Percentiles rank a stretch among this genome's conserved stretches.
Evolutionary conservation across 148 eudicot species (phyloP).

Genomic region (Fagopyrum esculentum): DNA sequence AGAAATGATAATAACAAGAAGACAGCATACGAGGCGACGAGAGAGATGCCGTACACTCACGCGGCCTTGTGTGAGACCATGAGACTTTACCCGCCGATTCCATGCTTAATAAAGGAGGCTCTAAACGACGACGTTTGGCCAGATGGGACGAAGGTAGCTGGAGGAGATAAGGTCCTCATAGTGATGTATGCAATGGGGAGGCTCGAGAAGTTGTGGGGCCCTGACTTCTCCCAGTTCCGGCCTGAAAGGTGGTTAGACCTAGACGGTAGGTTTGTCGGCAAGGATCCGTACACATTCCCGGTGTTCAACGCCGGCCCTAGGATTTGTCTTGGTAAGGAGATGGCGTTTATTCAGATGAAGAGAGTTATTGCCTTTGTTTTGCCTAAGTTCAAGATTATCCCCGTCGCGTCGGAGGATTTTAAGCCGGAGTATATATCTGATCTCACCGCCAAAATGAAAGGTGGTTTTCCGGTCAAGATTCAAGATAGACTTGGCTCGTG

Average conservation of each 20-base stretch:
- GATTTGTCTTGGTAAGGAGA: slow-evolving; percentile 31
- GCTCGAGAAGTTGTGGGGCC: slow-evolving; percentile 28
- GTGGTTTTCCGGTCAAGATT: slow-evolving; percentile 23
- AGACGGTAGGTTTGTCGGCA: background rate
- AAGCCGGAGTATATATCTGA: slow-evolving; percentile 17
- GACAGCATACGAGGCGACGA: background rate
- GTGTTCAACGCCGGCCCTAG: slow-evolving; percentile 30
- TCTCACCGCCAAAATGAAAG: slow-evolving; percentile 23
- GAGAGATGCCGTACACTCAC: slow-evolving; percentile 11
- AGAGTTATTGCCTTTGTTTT: slow-evolving; percentile 19
- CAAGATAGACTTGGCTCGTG: background rate
- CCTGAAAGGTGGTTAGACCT: slow-evolving; percentile 6
- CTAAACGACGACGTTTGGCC: slow-evolving; percentile 18
- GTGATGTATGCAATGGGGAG: slow-evolving; percentile 19
- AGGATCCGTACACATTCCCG: slow-evolving; percentile 10
- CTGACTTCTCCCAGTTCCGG: slow-evolving; percentile 16
- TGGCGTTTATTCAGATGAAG: slow-evolving; percentile 33
- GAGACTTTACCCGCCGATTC: slow-evolving; percentile 12
- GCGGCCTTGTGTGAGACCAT: slow-evolving; percentile 12
- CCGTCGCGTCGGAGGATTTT: background rate
- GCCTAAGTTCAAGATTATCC: slow-evolving; percentile 18
- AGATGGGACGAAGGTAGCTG: slow-evolving; percentile 16
- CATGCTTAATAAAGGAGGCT: background rate
- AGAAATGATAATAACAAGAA: background rate
- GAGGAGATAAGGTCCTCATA: slow-evolving; percentile 13